Conservation (phyloP, 768 basidiomycete genomes). For the Kockovaella imperatae region DNA sequence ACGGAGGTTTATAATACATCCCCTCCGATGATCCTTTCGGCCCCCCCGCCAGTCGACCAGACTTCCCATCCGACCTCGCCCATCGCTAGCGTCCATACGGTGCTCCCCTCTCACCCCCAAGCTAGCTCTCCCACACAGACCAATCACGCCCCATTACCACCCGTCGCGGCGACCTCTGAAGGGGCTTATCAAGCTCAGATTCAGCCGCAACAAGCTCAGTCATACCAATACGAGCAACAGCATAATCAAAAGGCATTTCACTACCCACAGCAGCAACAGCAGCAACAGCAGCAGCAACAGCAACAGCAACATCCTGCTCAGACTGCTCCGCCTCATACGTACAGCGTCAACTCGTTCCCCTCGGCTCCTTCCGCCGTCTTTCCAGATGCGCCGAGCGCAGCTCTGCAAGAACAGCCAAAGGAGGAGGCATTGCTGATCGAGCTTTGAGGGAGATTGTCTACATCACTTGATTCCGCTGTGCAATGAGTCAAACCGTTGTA, state of each 20-base stretch:
- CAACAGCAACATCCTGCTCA: constrained; percentile 7
- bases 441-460: constrained; percentile 19
- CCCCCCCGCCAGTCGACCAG: constrained; percentile 21
- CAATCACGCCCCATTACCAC: constrained; percentile 3
- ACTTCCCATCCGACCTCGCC: constrained; percentile 19
- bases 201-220: constrained; percentile 5
- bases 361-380: constrained; percentile 35
- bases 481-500: neutral
- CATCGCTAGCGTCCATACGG: constrained; percentile 1
- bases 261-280: constrained; percentile 8
- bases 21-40: constrained; percentile 8
- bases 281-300: constrained; percentile 8
- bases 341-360: constrained; percentile 29
- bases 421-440: constrained; percentile 43
- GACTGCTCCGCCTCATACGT: constrained; percentile 9
- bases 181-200: constrained; percentile 3
- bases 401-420: constrained; percentile 21
- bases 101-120: constrained; percentile 1
- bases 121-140: neutral
- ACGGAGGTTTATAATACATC: neutral
- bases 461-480: no score
- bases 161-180: constrained; percentile 1
- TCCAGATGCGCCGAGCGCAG: constrained; percentile 35
- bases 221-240: neutral
- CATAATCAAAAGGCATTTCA: constrained; percentile 10